Evolutionary conservation across 495 filamentous ascomycete species (phyloP).

Genomic region (Aspergillus haitiensis): DNA sequence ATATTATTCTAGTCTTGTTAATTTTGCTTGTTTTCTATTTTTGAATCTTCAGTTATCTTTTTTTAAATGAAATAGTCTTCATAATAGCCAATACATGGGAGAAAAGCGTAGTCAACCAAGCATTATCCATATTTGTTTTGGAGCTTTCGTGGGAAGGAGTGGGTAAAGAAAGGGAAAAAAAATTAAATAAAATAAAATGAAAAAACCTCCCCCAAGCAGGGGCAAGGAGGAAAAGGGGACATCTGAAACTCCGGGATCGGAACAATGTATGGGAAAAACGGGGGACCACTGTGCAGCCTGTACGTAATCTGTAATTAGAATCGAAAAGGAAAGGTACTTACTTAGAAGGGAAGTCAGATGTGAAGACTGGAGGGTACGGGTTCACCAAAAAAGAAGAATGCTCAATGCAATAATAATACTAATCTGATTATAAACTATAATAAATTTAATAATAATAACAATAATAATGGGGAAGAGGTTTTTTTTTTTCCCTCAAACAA

Average conservation of each 20-base stretch:
- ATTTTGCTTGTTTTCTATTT: conserved; percentile 26
- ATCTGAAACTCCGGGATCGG: conserved; percentile 36
- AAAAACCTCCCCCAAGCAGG: conserved; percentile 22
- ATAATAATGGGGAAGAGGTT: neutral
- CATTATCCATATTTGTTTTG: no score
- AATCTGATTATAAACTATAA: neutral
- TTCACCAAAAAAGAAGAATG: conserved; percentile 6
- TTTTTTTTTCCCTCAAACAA: neutral
- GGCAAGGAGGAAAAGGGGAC: conserved; percentile 17
- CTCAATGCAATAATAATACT: neutral
- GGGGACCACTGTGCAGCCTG: conserved; percentile 12
- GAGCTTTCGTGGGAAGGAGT: neutral
- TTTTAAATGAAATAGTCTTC: neutral
- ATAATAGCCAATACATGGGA: neutral
- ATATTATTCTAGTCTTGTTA: neutral
- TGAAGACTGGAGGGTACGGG: conserved; percentile 7
- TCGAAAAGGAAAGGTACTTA: neutral
- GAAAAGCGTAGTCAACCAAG: conserved; percentile 6
- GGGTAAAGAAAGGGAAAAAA: conserved; percentile 26
- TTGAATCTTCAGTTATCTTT: conserved; percentile 15
- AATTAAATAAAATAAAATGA: conserved; percentile 23
- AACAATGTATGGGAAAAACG: conserved; percentile 22
- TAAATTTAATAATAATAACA: no score
- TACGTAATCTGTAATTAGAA: conserved; percentile 21
- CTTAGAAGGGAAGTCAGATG: neutral